Percentiles rank a stretch among this genome's conserved stretches.
phyloP scores from a whole-genome alignment of 2,329 filamentous ascomycete genomes.

The Trichoderma oligosporum region DNA sequence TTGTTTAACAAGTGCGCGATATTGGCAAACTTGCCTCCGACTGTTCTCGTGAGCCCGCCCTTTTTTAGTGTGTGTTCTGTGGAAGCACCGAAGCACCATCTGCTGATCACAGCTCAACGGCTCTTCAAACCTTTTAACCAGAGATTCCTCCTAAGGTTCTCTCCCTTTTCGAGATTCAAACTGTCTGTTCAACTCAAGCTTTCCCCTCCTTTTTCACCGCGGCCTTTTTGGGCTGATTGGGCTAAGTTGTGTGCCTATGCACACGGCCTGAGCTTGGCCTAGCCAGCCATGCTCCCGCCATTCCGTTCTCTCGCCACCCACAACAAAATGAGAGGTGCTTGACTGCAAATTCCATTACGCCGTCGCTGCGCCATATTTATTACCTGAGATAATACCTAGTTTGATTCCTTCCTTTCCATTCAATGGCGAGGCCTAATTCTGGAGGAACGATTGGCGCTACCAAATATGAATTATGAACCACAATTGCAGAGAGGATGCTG shows the following conservation, averaged over 20 bases:
- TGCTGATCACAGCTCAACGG: conserved; percentile 16
- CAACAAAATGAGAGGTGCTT: background rate
- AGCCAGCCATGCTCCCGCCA: conserved; percentile 17
- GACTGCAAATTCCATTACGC: background rate
- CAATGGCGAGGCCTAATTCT: background rate
- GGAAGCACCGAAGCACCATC: conserved; percentile 11
- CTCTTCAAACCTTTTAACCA: too few species aligned
- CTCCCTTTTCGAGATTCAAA: background rate
- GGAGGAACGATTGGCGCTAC: background rate
- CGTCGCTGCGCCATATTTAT: conserved; percentile 8
- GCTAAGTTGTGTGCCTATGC: conserved; percentile 19
- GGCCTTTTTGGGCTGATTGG: conserved; percentile 17
- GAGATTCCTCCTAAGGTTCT: too few species aligned
- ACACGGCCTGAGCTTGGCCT: conserved; percentile 10
- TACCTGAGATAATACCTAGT: background rate
- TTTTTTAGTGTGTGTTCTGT: conserved; percentile 15
- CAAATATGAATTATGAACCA: background rate
- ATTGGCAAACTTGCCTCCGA: background rate
- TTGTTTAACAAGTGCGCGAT: background rate
- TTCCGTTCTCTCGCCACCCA: conserved; percentile 17
- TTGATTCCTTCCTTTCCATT: background rate
- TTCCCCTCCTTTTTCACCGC: conserved; percentile 8
- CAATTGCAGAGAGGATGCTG: background rate
- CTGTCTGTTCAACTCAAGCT: background rate
- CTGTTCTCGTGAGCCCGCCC: conserved; percentile 9